A percentile compares a stretch with the other conserved stretches of the same genome.
These are phyloP conservation scores for Lachancea lanzarotensis DNA, from an alignment of 805 yeast species.

Conservation along the genomic window DNA sequence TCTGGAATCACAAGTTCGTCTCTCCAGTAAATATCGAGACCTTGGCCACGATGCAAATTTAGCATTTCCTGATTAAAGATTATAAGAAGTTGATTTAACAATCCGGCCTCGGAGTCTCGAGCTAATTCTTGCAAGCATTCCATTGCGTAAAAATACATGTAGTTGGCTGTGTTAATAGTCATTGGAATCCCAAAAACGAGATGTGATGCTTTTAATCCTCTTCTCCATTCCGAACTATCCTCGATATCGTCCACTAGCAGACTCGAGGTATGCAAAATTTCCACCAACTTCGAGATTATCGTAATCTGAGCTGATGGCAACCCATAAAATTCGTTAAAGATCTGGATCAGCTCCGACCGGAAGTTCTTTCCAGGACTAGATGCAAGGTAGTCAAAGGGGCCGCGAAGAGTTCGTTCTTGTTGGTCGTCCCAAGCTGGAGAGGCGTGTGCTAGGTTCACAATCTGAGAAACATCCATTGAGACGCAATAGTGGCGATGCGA, in stretches of 20 bases:
- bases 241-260: constrained; percentile 83
- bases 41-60: constrained; percentile 84
- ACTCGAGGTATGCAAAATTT: constrained; percentile 59
- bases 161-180: constrained; percentile 77
- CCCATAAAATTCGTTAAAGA: constrained; percentile 47
- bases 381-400: constrained; percentile 47
- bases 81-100: constrained; percentile 29
- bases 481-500: no score
- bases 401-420: constrained; percentile 2
- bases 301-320: constrained; percentile 36
- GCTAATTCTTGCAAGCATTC: constrained; percentile 37
- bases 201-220: constrained; percentile 81
- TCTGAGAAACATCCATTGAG: neutral
- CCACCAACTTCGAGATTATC: constrained; percentile 44
- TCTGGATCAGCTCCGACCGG: constrained; percentile 41
- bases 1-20: constrained; percentile 54
- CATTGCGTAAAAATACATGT: constrained; percentile 72
- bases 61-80: constrained; percentile 67
- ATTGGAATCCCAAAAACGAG: constrained; percentile 67
- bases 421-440: constrained; percentile 5
- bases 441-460: neutral
- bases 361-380: constrained; percentile 52
- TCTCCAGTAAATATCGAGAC: constrained; percentile 84
- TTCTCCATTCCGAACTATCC: constrained; percentile 60
- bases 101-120: constrained; percentile 13